Conservation (phyloP, 306 rosid species). For the Betula pendula region DNA sequence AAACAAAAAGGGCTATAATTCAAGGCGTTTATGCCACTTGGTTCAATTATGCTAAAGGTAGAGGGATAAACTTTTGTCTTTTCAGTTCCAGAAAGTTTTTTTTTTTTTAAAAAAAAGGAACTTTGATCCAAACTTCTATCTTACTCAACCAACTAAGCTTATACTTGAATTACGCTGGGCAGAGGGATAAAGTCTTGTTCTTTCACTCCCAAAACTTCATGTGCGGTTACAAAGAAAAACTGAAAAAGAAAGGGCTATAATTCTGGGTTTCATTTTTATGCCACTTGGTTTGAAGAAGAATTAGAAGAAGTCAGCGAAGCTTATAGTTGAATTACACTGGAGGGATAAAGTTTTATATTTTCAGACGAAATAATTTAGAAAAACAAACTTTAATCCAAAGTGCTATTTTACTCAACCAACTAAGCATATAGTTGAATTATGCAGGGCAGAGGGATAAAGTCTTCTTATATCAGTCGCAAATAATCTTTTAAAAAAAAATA, state of each 20-base stretch:
- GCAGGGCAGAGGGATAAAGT: background rate
- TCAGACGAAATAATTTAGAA: background rate
- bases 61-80: background rate
- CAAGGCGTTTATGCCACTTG: background rate
- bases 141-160: background rate
- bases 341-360: no score
- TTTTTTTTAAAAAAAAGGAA: background rate
- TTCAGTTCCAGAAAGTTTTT: background rate
- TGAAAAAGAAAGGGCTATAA: background rate
- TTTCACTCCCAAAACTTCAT: background rate
- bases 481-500: background rate
- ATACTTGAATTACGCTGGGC: background rate
- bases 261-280: background rate
- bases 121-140: background rate
- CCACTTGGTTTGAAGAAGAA: background rate
- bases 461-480: background rate
- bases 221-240: background rate
- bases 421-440: background rate
- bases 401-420: background rate
- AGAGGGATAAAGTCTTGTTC: background rate
- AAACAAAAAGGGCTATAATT: background rate
- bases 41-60: background rate
- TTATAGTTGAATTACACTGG: background rate
- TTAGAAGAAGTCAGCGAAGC: background rate
- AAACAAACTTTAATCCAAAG: background rate